Evolutionary conservation across 345 rosid species (phyloP).

Genomic region (Eucalyptus cloeziana): DNA sequence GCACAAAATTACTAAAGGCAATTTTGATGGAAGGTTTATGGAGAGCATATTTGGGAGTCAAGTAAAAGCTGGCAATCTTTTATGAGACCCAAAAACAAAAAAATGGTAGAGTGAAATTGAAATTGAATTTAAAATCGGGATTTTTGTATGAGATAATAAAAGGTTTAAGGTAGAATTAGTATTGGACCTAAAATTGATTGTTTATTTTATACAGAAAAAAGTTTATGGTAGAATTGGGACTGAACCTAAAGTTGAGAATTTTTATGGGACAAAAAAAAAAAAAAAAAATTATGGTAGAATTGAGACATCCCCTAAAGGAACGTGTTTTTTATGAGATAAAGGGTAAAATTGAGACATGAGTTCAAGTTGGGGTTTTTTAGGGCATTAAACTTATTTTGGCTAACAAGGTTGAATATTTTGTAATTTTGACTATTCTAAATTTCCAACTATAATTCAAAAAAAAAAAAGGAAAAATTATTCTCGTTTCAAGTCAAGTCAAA

Average conservation of each 20-base stretch:
- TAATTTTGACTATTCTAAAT: background rate
- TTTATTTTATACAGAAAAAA: too few species aligned
- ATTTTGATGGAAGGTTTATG: background rate
- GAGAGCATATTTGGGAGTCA: background rate
- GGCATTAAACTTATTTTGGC: background rate
- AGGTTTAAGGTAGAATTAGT: rapidly evolving
- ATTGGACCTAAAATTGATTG: too few species aligned
- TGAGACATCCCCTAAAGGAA: too few species aligned
- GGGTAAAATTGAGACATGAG: too few species aligned
- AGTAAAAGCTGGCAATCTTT: background rate
- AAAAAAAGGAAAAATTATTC: background rate
- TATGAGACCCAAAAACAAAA: background rate
- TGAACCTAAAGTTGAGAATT: rapidly evolving
- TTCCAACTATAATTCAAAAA: too few species aligned
- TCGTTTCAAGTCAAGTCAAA: too few species aligned
- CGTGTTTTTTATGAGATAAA: too few species aligned
- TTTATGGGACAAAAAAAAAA: too few species aligned
- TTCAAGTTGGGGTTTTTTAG: too few species aligned
- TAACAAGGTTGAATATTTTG: background rate
- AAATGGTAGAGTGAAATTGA: too few species aligned
- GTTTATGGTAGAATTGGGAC: background rate
- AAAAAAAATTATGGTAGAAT: too few species aligned
- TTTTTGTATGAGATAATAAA: background rate
- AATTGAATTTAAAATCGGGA: background rate
- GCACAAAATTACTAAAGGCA: rapidly evolving